Percentiles rank a stretch among this genome's conserved stretches.
Conservation (phyloP, 1,139 yeast genomes). For the Zygoascus sp. region DNA sequence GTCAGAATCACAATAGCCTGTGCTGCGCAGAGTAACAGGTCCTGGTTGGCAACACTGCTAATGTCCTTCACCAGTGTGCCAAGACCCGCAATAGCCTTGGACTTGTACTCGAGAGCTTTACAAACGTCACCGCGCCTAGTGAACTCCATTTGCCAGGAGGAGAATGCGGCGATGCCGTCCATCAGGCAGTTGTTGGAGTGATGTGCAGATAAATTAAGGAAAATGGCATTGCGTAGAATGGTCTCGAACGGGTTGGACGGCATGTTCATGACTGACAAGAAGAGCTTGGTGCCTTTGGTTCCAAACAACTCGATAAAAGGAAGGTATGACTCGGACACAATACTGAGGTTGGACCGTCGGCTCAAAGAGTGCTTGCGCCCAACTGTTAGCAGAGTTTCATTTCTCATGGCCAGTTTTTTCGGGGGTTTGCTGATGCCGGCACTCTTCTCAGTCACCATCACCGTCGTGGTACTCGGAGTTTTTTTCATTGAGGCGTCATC, state of each 20-base stretch:
- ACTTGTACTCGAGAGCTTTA: conserved; percentile 7
- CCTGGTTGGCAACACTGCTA: conserved; percentile 4
- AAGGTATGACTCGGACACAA: neutral
- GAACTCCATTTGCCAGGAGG: conserved; percentile 13
- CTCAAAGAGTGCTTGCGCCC: neutral
- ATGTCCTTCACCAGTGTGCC: conserved; percentile 6
- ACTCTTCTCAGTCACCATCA: neutral
- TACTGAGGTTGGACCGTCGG: neutral
- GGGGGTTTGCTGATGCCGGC: no score
- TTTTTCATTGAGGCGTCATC: neutral
- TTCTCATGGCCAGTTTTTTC: neutral
- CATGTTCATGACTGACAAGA: conserved; percentile 7
- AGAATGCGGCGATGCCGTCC: conserved; percentile 12
- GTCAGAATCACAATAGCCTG: conserved; percentile 10
- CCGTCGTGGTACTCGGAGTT: neutral
- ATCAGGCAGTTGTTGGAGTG: conserved; percentile 8
- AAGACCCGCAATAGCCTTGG: conserved; percentile 7
- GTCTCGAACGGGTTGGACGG: conserved; percentile 12
- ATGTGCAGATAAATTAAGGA: neutral
- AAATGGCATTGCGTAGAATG: conserved; percentile 6
- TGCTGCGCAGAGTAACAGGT: conserved; percentile 9
- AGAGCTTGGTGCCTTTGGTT: conserved; percentile 7
- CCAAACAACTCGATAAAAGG: conserved; percentile 9
- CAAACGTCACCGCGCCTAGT: conserved; percentile 4
- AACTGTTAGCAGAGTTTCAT: neutral